Percentiles rank a stretch among this genome's conserved stretches.
These are phyloP conservation scores for Exophiala oligosperma DNA, from an alignment of 2,329 filamentous ascomycete species.

Conservation along the genomic window DNA sequence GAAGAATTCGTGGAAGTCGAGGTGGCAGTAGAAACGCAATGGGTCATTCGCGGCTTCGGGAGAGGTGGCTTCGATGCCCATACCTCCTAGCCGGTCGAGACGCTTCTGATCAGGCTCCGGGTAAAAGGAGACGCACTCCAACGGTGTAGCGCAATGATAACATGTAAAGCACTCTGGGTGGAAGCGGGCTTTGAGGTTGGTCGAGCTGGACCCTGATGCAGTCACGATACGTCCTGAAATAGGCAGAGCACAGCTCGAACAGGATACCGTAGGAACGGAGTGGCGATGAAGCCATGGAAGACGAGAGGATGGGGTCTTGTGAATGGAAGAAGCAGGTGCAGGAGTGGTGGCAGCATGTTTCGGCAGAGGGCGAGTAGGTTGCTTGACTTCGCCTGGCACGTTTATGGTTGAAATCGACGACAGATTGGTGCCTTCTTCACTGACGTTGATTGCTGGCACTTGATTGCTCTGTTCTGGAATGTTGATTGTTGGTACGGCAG, in stretches of 20 bases:
- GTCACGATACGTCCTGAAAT: slow-evolving; percentile 91
- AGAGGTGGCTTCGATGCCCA: slow-evolving; percentile 56
- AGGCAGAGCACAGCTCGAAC: slow-evolving; percentile 77
- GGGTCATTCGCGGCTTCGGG: slow-evolving; percentile 60
- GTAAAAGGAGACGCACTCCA: slow-evolving; percentile 95
- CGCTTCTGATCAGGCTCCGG: slow-evolving; percentile 79
- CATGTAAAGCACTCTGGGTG: slow-evolving; percentile 93
- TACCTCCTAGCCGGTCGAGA: slow-evolving; percentile 66
- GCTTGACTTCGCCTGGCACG: not conserved
- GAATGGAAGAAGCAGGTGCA: slow-evolving; percentile 39
- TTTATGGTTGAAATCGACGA: slow-evolving; percentile 6
- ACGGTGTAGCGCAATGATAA: slow-evolving; percentile 78
- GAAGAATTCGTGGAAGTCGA: slow-evolving; percentile 97
- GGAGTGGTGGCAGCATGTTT: slow-evolving; percentile 32
- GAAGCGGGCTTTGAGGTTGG: slow-evolving; percentile 58
- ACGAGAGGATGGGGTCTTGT: slow-evolving; percentile 28
- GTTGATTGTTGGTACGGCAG: slow-evolving; percentile 50
- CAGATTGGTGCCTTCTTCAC: not conserved
- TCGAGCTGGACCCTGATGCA: slow-evolving; percentile 61
- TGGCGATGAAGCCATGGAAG: slow-evolving; percentile 36
- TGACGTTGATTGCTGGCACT: slow-evolving; percentile 37
- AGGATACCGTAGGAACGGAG: slow-evolving; percentile 65
- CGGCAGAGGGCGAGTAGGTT: slow-evolving; percentile 18
- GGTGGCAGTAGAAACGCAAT: slow-evolving; percentile 89
- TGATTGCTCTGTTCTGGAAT: slow-evolving; percentile 44